These are phyloP conservation scores for Gynandropsis gynandra DNA, from an alignment of 345 rosid genomes.

Conservation along the genomic window DNA sequence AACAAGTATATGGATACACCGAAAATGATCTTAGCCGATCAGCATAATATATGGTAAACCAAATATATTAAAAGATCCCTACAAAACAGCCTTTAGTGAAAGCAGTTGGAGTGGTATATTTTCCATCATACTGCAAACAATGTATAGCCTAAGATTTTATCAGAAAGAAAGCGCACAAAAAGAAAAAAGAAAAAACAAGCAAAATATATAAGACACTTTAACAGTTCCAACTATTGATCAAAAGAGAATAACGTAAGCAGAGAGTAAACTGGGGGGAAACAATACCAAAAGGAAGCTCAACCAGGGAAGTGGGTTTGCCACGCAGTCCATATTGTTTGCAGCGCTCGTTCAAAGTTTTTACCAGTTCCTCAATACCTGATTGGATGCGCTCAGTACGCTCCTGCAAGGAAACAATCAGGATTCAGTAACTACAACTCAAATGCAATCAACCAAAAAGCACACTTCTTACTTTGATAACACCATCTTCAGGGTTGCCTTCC, in stretches of 20 bases:
- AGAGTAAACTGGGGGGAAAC: conserved; percentile 2
- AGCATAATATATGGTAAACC: too few species aligned
- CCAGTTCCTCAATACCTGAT: conserved; percentile 69
- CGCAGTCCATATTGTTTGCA: conserved; percentile 92
- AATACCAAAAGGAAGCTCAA: conserved; percentile 93
- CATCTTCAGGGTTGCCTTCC: conserved; percentile 51
- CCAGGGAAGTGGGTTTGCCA: conserved; percentile 70
- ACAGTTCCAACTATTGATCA: conserved; percentile 8
- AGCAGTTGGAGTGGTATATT: too few species aligned
- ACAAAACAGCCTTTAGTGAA: too few species aligned
- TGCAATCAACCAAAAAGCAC: conserved; percentile 17
- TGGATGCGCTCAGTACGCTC: conserved; percentile 65
- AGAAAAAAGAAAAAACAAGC: too few species aligned
- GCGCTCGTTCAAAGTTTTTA: conserved; percentile 71
- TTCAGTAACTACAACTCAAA: conserved; percentile 18
- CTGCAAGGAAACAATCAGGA: conserved; percentile 36
- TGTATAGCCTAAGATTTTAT: too few species aligned
- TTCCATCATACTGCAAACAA: too few species aligned
- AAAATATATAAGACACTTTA: too few species aligned
- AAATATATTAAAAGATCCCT: too few species aligned
- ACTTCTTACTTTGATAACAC: conserved; percentile 47
- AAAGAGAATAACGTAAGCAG: conserved; percentile 13
- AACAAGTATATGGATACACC: conserved; percentile 20
- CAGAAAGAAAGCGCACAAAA: too few species aligned
- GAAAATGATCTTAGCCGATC: too few species aligned